These are phyloP conservation scores for Colletotrichum liriopes DNA, from an alignment of 2,329 filamentous ascomycete species.

Conservation along the genomic window DNA sequence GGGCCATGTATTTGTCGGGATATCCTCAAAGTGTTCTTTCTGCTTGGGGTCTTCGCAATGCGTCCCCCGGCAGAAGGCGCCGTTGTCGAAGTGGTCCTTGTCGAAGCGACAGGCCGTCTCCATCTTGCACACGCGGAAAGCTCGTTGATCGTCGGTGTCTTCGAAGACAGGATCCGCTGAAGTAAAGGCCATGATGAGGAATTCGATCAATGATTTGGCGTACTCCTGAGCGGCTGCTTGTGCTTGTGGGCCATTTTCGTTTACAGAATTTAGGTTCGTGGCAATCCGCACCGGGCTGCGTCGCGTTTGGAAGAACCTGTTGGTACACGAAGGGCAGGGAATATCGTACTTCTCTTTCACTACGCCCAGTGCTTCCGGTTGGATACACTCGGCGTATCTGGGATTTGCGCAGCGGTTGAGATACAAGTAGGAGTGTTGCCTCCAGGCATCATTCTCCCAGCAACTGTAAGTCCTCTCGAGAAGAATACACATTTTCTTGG, in stretches of 20 bases:
- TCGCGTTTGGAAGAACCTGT: constrained; percentile 27
- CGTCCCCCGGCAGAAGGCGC: constrained; percentile 5
- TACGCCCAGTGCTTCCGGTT: background rate
- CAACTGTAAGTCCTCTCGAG: constrained; percentile 27
- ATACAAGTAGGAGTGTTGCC: constrained; percentile 18
- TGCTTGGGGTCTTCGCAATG: constrained; percentile 12
- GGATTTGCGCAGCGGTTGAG: constrained; percentile 39
- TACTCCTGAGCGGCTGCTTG: constrained; percentile 18
- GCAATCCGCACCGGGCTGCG: background rate
- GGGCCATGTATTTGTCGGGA: constrained; percentile 6
- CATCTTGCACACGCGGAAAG: constrained; percentile 16
- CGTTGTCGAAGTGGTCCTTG: constrained; percentile 30
- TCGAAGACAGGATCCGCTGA: background rate
- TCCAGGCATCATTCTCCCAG: background rate
- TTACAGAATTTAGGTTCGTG: no score
- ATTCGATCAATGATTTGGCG: constrained; percentile 6
- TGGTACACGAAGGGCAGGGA: constrained; percentile 24
- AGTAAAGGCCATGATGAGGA: constrained; percentile 13
- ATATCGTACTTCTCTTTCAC: constrained; percentile 3
- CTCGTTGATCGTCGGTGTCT: background rate
- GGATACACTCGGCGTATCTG: constrained; percentile 26
- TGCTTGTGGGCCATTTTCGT: background rate
- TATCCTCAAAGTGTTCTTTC: background rate
- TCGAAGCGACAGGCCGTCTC: constrained; percentile 40
- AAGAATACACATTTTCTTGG: constrained; percentile 32